Evolutionary conservation across 2,329 filamentous ascomycete genomes (phyloP).

Genomic region (Penicillium capsulatum): DNA sequence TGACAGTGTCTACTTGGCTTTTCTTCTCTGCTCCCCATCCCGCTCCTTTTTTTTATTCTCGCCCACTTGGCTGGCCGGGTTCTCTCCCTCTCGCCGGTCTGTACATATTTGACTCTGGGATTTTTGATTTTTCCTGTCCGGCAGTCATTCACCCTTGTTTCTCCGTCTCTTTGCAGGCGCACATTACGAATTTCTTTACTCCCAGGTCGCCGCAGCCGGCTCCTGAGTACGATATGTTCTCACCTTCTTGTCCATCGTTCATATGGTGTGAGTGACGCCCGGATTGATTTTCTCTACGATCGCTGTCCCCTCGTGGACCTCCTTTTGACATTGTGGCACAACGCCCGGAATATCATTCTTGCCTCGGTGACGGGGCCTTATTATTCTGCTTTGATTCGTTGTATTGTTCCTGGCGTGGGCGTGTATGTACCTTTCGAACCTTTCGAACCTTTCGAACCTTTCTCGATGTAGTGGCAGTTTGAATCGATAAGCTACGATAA

Average conservation of each 20-base stretch:
- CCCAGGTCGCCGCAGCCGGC: slow-evolving; percentile 25
- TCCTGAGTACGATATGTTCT: slow-evolving; percentile 33
- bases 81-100: slow-evolving; percentile 12
- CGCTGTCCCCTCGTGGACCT: slow-evolving; percentile 18
- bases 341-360: slow-evolving; percentile 13
- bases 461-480: slow-evolving; percentile 14
- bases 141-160: slow-evolving; percentile 10
- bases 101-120: slow-evolving; percentile 24
- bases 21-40: slow-evolving; percentile 12
- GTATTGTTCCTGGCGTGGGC: slow-evolving; percentile 6
- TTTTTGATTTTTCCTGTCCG: slow-evolving; percentile 16
- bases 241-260: slow-evolving; percentile 34
- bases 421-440: slow-evolving; percentile 5
- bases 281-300: slow-evolving; percentile 26
- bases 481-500: slow-evolving; percentile 18
- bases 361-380: slow-evolving; percentile 1
- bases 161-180: slow-evolving; percentile 13
- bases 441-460: too few relatives aligned
- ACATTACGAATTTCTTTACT: slow-evolving; percentile 36
- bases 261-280: slow-evolving; percentile 28
- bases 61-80: slow-evolving; percentile 11
- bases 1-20: slow-evolving; percentile 15
- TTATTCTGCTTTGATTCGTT: slow-evolving; percentile 3
- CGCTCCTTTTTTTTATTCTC: slow-evolving; percentile 6
- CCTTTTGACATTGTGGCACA: slow-evolving; percentile 4